Evolutionary conservation across 202 grass and related monocot species (phyloP).

Genomic region (Carex arenaria): DNA sequence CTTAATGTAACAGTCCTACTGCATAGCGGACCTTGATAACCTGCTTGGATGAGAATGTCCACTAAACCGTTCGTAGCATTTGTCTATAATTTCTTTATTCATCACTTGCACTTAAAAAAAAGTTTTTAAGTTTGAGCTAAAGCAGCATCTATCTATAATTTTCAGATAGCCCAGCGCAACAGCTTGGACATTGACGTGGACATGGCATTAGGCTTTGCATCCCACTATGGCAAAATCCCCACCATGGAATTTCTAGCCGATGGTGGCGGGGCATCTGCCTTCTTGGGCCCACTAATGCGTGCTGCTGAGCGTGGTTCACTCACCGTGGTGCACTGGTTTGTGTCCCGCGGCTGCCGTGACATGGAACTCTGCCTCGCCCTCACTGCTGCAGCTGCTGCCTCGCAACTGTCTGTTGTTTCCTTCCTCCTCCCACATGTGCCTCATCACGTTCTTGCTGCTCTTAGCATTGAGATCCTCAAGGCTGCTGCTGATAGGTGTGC

Average conservation of each 20-base stretch:
- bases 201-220: slow-evolving; percentile 87
- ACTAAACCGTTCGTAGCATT: not conserved
- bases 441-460: slow-evolving; percentile 64
- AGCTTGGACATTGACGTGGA: slow-evolving; percentile 97
- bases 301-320: slow-evolving; percentile 80
- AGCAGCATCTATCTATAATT: not conserved
- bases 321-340: slow-evolving; percentile 87
- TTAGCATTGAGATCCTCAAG: slow-evolving; percentile 87
- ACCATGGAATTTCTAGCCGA: slow-evolving; percentile 95
- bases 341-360: slow-evolving; percentile 73
- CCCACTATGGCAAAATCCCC: slow-evolving; percentile 74
- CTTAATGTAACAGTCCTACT: not conserved
- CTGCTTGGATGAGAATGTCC: not conserved
- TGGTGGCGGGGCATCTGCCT: slow-evolving; percentile 66
- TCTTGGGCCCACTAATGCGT: slow-evolving; percentile 86
- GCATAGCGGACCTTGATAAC: not conserved
- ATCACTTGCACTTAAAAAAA: not conserved
- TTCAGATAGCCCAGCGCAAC: slow-evolving; percentile 87
- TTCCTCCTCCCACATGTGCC: slow-evolving; percentile 87
- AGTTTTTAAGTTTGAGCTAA: not conserved
- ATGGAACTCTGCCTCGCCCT: slow-evolving; percentile 96
- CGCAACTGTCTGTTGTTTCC: slow-evolving; percentile 49
- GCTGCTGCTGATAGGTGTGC: slow-evolving; percentile 88
- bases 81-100: not conserved
- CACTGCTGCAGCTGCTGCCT: slow-evolving; percentile 76